Conservation (phyloP, 495 filamentous ascomycete species). For the Xylaria cubensis region DNA sequence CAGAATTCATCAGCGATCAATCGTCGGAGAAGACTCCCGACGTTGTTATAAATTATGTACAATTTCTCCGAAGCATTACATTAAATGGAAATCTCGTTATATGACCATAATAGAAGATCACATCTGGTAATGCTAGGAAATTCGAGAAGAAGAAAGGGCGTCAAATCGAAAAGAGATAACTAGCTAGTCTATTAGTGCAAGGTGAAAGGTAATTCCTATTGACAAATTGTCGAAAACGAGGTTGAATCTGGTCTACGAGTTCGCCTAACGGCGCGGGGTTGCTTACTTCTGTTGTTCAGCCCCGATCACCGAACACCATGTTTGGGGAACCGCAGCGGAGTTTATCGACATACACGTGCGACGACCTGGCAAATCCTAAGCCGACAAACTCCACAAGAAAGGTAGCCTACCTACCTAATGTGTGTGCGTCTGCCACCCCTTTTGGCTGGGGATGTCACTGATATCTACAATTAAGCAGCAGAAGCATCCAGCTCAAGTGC, state of each 20-base stretch:
- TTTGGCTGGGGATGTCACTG: no score
- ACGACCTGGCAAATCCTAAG: not conserved
- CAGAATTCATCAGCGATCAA: not conserved
- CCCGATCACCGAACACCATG: constrained; percentile 18
- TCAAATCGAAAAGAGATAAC: no score
- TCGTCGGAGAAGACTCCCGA: not conserved
- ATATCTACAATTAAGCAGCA: no score
- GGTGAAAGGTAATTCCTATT: not conserved
- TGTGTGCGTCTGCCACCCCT: no score
- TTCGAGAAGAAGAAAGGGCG: no score
- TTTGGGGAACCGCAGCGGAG: constrained; percentile 9
- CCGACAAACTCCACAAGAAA: not conserved
- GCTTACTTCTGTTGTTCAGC: constrained; percentile 13
- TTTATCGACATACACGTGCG: not conserved
- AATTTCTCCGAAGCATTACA: not conserved
- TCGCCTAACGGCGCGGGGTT: not conserved
- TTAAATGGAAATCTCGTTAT: not conserved
- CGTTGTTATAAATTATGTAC: not conserved
- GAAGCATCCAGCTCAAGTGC: no score
- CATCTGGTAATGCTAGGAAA: not conserved
- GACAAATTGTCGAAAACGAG: not conserved
- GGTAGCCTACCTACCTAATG: not conserved
- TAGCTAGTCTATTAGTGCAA: not conserved
- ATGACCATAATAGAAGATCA: not conserved
- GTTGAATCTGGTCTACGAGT: not conserved